Conservation (phyloP, 345 rosid genomes). For the Brassica juncea region DNA sequence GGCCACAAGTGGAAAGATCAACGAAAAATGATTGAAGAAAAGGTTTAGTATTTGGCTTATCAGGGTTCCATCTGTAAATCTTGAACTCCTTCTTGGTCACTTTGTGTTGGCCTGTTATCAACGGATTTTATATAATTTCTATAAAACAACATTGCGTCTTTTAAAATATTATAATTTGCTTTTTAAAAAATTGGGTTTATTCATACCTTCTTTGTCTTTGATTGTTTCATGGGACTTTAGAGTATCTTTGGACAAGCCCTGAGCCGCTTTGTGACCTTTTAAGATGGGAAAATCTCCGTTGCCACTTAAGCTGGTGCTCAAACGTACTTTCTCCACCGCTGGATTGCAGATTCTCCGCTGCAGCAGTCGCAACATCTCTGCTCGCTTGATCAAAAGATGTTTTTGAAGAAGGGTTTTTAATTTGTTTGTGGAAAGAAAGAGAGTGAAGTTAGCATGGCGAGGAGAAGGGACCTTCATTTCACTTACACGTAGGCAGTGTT, state of each 20-base stretch:
- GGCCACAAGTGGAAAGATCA: slow-evolving; percentile 62
- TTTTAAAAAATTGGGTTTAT: background rate
- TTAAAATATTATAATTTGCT: background rate
- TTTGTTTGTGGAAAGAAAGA: background rate
- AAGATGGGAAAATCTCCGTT: slow-evolving; percentile 42
- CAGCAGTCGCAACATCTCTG: slow-evolving; percentile 13
- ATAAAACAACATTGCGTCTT: background rate
- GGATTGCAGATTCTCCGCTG: slow-evolving; percentile 12
- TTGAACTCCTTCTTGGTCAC: slow-evolving; percentile 55
- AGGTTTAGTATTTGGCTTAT: slow-evolving; percentile 52
- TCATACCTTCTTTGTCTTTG: slow-evolving; percentile 20
- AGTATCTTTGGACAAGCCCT: slow-evolving; percentile 50
- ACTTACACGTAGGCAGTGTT: background rate
- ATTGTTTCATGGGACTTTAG: slow-evolving; percentile 37
- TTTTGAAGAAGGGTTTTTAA: background rate
- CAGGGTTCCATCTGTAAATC: slow-evolving; percentile 67
- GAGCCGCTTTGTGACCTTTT: slow-evolving; percentile 51
- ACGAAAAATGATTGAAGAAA: slow-evolving; percentile 59
- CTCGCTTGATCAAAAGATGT: background rate
- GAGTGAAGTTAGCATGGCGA: background rate
- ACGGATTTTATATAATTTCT: background rate
- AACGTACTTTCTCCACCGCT: slow-evolving; percentile 31
- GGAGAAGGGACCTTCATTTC: background rate
- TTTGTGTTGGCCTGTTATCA: slow-evolving; percentile 28
- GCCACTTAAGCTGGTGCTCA: slow-evolving; percentile 35